phyloP scores from a whole-genome alignment of 169 alveolate species.

The Eimeria acervulina region DNA sequence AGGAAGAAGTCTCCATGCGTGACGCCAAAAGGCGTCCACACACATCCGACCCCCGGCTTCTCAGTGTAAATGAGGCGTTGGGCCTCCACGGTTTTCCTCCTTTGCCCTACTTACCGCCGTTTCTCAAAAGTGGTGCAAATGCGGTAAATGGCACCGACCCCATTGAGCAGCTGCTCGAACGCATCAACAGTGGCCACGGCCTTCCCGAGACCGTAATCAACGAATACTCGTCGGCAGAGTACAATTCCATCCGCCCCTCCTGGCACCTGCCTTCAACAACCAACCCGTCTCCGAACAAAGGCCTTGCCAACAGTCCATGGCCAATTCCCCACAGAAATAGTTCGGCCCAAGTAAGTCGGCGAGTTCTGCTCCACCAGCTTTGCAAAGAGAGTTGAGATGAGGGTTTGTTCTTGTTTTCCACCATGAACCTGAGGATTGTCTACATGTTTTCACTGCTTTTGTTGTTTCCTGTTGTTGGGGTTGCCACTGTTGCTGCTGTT shows the following conservation, averaged over 20 bases:
- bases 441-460: not conserved
- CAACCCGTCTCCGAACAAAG: conserved; percentile 56
- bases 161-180: conserved; percentile 57
- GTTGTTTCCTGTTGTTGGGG: not conserved
- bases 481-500: not conserved
- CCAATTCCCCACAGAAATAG: conserved; percentile 84
- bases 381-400: not conserved
- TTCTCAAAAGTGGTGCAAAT: not conserved
- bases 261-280: conserved; percentile 75
- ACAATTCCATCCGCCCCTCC: conserved; percentile 50
- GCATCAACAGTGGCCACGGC: conserved; percentile 56
- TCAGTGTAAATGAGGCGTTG: conserved; percentile 58
- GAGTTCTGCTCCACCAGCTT: not conserved
- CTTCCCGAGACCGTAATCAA: conserved; percentile 66
- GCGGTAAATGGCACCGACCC: not conserved
- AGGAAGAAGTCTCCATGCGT: not conserved
- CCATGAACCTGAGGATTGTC: not conserved
- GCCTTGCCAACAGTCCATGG: conserved; percentile 85
- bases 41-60: conserved; percentile 32
- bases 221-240: conserved; percentile 32
- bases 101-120: conserved; percentile 60
- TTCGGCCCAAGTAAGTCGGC: conserved; percentile 80
- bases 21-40: not conserved
- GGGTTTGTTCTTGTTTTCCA: not conserved
- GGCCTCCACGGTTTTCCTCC: conserved; percentile 80